Evolutionary conservation across 2,329 filamentous ascomycete genomes (phyloP), one percentile per base, ranked within the genome.

Genomic region (Nothomitra cinnamomea): DNA sequence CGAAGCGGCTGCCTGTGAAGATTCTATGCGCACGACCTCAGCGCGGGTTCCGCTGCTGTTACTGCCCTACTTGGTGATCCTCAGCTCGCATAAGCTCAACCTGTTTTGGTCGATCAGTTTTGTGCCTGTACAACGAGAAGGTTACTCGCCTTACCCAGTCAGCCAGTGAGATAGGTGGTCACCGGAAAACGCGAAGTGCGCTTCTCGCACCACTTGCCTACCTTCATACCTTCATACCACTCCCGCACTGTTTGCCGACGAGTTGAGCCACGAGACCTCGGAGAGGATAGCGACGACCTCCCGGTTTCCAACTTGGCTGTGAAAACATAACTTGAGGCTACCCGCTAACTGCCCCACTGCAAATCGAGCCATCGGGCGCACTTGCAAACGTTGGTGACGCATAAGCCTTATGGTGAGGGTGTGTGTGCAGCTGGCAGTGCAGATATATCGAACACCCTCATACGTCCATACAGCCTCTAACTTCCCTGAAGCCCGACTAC

Each of bases 361-460:
- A 32, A 28, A 28, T 49, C 45, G 12, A 47, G 13, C 38, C 45
- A 49, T 49, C 24, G 45, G 45, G 45, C 45, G 45, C 45, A 49
- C 19, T 35, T 35, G 45, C 45, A 49, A 8, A 17, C 25, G 24
- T 49, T 17, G 25, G 25, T 49, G 24, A 49, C 45, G 45, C 45
- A 49, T 35, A 49, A 6, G 45, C 24, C 45, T 49, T 35, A 49
- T 35, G 24, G 45, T 49, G 45, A 25, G 21, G 25, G 7, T 12
- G 43, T 10, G 25, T 24, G 43, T 17, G 43, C 22, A 48, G 43
- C 25, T 49, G 25, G 25, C 45, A 49, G 4, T 49, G 15, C 45
- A 49, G 45, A 49, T 48, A 49, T 24, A 15, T 32, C 13, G 25
- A 35, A 49, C 12, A 28, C 45, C 19, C 45, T 32, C 25, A 12